Evolutionary conservation across 148 eudicot genomes (phyloP).

Genomic region (Bassia scoparia): DNA sequence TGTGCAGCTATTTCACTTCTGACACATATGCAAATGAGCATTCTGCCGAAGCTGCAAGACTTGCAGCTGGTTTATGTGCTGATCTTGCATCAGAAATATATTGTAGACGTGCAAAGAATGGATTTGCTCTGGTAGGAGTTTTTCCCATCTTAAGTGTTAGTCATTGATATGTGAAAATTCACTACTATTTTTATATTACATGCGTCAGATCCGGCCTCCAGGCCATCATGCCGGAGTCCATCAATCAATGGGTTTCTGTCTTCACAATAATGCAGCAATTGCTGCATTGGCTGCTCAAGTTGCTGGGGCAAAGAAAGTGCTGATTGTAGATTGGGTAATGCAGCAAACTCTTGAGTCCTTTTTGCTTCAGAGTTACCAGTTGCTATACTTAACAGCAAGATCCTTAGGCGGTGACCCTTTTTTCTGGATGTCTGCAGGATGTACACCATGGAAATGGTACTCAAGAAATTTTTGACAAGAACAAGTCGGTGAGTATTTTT

Average conservation of each 20-base stretch:
- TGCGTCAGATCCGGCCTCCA: slow-evolving; percentile 89
- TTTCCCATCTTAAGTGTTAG: slow-evolving; percentile 7
- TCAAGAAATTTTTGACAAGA: slow-evolving; percentile 84
- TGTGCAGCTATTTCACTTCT: slow-evolving; percentile 83
- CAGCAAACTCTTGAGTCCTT: neutral
- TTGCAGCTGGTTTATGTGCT: slow-evolving; percentile 96
- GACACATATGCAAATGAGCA: slow-evolving; percentile 96
- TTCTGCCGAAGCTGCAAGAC: slow-evolving; percentile 90
- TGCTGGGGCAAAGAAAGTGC: slow-evolving; percentile 86
- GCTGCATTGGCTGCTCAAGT: slow-evolving; percentile 85
- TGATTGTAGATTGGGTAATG: slow-evolving; percentile 95
- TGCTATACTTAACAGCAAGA: slow-evolving; percentile 11
- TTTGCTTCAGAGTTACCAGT: neutral
- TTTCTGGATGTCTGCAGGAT: slow-evolving; percentile 50
- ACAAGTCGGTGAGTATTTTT: slow-evolving; percentile 62
- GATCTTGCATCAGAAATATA: slow-evolving; percentile 84
- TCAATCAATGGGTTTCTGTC: slow-evolving; percentile 97
- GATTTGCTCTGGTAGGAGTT: slow-evolving; percentile 85
- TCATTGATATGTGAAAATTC: neutral
- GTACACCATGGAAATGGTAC: slow-evolving; percentile 99
- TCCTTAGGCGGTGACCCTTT: neutral
- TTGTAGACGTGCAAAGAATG: slow-evolving; percentile 76
- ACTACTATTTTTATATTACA: slow-evolving; percentile 3
- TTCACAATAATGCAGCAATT: slow-evolving; percentile 96
- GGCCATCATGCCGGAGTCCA: slow-evolving; percentile 98